Evolutionary conservation across 2,329 filamentous ascomycete genomes (phyloP).

Genomic region (Sordariomycetes sp.): DNA sequence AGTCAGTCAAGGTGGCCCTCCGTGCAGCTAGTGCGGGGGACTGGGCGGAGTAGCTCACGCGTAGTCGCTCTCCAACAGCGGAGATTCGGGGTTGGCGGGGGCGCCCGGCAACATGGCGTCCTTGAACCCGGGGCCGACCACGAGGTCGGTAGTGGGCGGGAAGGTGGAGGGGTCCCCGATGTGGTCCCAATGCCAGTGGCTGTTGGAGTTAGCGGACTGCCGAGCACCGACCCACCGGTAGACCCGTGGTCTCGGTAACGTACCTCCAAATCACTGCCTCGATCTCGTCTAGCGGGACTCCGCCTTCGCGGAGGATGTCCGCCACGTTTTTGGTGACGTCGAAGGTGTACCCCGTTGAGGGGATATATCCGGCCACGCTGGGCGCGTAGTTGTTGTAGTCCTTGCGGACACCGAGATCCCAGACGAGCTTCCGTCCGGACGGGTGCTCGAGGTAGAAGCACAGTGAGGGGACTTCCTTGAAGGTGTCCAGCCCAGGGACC

Average conservation of each 20-base stretch:
- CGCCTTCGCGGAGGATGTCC: constrained; percentile 10
- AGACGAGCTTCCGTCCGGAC: constrained; percentile 14
- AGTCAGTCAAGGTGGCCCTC: not conserved
- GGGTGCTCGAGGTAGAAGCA: constrained; percentile 16
- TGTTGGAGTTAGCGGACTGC: constrained; percentile 8
- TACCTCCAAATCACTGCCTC: constrained; percentile 8
- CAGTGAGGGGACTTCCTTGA: constrained; percentile 14
- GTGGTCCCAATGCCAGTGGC: constrained; percentile 38
- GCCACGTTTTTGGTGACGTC: constrained; percentile 12
- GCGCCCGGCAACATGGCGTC: constrained; percentile 29
- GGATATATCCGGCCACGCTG: constrained; percentile 12
- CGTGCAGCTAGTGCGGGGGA: not conserved
- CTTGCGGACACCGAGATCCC: constrained; percentile 16
- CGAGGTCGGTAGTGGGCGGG: constrained; percentile 25
- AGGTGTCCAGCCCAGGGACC: constrained; percentile 19
- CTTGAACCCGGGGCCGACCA: constrained; percentile 40
- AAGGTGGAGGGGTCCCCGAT: constrained; percentile 34
- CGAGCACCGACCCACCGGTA: not conserved
- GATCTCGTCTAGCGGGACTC: constrained; percentile 3
- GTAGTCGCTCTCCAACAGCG: constrained; percentile 20
- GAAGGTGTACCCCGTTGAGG: constrained; percentile 13
- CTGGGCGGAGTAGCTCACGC: constrained; percentile 8
- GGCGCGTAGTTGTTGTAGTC: constrained; percentile 15
- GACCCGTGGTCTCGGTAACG: not conserved
- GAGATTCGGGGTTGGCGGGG: constrained; percentile 21